Conservation (phyloP, 139 green algal species). For the Choricystis sp. region DNA sequence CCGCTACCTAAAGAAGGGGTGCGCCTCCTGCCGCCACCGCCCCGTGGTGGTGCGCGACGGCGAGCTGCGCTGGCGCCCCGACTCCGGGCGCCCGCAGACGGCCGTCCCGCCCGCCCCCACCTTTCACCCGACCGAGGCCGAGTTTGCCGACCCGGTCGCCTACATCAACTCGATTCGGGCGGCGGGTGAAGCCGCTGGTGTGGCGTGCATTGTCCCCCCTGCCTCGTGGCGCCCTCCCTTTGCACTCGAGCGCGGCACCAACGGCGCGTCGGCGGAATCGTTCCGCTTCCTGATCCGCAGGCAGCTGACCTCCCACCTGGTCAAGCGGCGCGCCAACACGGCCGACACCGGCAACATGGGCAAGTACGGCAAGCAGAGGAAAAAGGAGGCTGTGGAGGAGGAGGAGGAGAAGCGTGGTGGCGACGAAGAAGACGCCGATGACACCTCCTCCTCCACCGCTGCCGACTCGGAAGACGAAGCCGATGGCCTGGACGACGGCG, state of each 20-base stretch:
- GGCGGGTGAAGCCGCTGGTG: constrained; percentile 47
- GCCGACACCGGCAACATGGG: not conserved
- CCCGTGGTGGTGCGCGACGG: constrained; percentile 4
- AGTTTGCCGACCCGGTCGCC: constrained; percentile 63
- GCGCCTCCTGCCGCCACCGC: constrained; percentile 9
- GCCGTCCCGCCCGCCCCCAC: constrained; percentile 33
- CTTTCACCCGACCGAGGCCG: constrained; percentile 53
- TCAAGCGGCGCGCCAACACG: constrained; percentile 21
- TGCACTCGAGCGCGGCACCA: constrained; percentile 35
- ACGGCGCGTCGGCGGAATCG: constrained; percentile 26
- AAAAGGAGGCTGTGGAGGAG: not conserved
- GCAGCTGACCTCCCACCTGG: constrained; percentile 33
- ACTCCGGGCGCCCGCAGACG: constrained; percentile 6
- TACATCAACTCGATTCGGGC: constrained; percentile 57
- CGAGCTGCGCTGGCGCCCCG: constrained; percentile 10
- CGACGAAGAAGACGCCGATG: not conserved
- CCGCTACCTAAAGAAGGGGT: constrained; percentile 17
- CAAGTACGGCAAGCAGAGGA: not conserved
- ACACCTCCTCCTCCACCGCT: not conserved
- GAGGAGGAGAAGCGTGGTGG: not conserved
- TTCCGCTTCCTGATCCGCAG: constrained; percentile 40
- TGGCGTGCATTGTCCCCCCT: constrained; percentile 78
- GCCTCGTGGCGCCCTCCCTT: constrained; percentile 24
- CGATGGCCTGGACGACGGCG: not conserved
- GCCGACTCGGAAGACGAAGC: not conserved